A percentile compares a stretch with the other conserved stretches of the same genome.
phyloP scores from a whole-genome alignment of 306 rosid species.

The Luffa acutangula region DNA sequence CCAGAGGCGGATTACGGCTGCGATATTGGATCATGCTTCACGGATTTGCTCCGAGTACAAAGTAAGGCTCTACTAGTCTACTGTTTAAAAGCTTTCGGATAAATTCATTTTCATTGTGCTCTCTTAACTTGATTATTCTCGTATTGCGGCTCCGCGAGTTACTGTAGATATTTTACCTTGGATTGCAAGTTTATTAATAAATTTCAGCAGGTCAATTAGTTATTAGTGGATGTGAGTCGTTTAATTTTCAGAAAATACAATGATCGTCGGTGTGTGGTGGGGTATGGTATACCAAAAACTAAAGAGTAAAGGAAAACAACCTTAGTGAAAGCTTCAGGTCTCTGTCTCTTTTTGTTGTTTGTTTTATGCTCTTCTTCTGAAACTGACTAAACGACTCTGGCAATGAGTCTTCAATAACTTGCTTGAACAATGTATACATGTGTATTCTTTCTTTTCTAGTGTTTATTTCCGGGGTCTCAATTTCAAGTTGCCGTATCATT shows the following conservation, averaged over 20 bases:
- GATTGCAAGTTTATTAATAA: neutral
- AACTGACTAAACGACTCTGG: neutral
- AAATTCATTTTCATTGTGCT: neutral
- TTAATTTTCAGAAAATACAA: neutral
- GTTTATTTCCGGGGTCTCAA: neutral
- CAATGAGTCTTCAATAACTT: neutral
- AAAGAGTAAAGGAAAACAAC: neutral
- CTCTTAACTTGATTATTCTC: neutral
- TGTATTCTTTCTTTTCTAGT: neutral
- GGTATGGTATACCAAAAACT: neutral
- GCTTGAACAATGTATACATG: neutral
- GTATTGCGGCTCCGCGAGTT: neutral
- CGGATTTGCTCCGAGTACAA: constrained; percentile 45
- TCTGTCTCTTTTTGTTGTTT: neutral
- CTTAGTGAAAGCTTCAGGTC: neutral
- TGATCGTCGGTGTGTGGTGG: neutral
- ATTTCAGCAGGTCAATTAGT: neutral
- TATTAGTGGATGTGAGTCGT: neutral
- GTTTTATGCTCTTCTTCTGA: neutral
- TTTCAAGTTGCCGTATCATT: neutral
- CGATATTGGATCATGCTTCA: constrained; percentile 50
- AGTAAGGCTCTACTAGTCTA: constrained; percentile 17
- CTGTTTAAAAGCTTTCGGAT: neutral
- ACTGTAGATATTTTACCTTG: neutral
- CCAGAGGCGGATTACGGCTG: constrained; percentile 71